Conservation (phyloP, 257 asterid species). For the Primulina eburnea region DNA sequence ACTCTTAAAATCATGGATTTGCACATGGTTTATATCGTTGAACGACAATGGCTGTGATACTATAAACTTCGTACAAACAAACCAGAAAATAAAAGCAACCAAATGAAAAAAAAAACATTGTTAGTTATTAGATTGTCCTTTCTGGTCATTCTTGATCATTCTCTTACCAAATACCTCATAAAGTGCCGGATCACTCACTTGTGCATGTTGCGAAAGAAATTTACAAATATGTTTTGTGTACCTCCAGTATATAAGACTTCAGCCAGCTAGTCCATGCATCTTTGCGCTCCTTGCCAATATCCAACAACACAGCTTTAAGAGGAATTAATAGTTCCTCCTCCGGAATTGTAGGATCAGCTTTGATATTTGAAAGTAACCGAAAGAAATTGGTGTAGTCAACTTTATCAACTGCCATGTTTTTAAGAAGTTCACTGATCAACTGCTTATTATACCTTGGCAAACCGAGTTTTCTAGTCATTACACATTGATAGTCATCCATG, state of each 20-base stretch:
- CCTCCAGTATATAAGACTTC: slow-evolving; percentile 81
- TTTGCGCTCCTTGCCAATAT: slow-evolving; percentile 91
- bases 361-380: slow-evolving; percentile 81
- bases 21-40: background rate
- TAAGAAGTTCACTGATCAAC: slow-evolving; percentile 80
- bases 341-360: slow-evolving; percentile 60
- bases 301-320: slow-evolving; percentile 84
- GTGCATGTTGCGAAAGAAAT: background rate
- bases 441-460: slow-evolving; percentile 85
- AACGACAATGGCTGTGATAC: background rate
- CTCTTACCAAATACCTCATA: too few species aligned
- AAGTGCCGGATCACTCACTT: background rate
- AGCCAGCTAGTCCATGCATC: slow-evolving; percentile 97
- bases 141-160: too few species aligned
- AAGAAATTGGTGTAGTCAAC: slow-evolving; percentile 98
- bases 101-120: background rate
- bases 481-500: slow-evolving; percentile 90
- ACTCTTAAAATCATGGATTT: background rate
- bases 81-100: too few species aligned
- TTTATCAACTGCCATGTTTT: slow-evolving; percentile 95
- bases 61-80: background rate
- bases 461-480: slow-evolving; percentile 94
- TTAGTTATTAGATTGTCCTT: too few species aligned
- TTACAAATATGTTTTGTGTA: slow-evolving; percentile 19
- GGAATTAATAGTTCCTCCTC: slow-evolving; percentile 73